Evolutionary conservation across 176 grass and related monocot species (phyloP).

Genomic region (Alloteropsis semialata): DNA sequence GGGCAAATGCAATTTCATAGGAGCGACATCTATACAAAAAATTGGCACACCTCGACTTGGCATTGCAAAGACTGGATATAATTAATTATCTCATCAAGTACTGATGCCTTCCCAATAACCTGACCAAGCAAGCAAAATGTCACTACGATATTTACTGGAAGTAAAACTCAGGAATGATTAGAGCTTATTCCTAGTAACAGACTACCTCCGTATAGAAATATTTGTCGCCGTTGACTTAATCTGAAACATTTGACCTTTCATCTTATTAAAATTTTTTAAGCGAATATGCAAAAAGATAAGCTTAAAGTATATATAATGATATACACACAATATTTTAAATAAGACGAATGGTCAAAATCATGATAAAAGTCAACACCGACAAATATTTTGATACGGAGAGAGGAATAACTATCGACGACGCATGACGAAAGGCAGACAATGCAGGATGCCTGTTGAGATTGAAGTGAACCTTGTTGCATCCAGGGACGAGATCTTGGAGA

Average conservation of each 20-base stretch:
- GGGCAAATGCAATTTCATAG: not conserved
- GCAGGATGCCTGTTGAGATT: not conserved
- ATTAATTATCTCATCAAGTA: constrained; percentile 97
- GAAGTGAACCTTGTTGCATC: constrained; percentile 87
- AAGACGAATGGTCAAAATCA: too few relatives aligned
- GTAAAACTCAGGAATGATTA: not conserved
- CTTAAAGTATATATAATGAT: too few relatives aligned
- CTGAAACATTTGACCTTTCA: too few relatives aligned
- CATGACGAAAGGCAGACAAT: not conserved
- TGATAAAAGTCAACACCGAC: too few relatives aligned
- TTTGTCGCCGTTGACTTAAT: too few relatives aligned
- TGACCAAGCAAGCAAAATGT: constrained; percentile 34
- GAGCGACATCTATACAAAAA: not conserved
- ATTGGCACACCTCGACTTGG: constrained; percentile 82
- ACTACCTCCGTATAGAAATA: too few relatives aligned
- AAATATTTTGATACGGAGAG: too few relatives aligned
- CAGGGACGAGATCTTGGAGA: constrained; percentile 95
- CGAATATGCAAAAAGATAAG: too few relatives aligned
- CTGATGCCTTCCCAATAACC: constrained; percentile 96
- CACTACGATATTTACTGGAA: constrained; percentile 24
- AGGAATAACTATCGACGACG: too few relatives aligned
- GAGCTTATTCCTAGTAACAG: not conserved
- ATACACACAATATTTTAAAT: too few relatives aligned
- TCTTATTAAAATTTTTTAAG: too few relatives aligned
- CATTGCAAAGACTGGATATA: constrained; percentile 92